phyloP scores from a whole-genome alignment of 1,284 basidiomycete species.

The Moesziomyces sp. region DNA sequence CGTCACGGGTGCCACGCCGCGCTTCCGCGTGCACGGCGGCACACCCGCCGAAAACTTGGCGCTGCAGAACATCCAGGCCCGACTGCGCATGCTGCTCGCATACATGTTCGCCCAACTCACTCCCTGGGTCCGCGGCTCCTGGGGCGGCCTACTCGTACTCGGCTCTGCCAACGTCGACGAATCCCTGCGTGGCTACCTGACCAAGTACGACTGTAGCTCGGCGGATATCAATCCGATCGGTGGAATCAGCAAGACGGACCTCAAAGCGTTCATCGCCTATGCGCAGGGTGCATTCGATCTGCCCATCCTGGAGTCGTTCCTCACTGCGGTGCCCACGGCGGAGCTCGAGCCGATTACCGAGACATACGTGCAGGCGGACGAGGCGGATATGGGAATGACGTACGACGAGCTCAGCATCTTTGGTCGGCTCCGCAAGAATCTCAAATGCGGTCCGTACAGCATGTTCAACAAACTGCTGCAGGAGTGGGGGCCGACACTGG shows the following conservation, averaged over 20 bases:
- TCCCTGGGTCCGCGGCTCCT: constrained; percentile 87
- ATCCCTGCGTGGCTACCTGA: constrained; percentile 94
- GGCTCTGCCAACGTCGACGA: constrained; percentile 99
- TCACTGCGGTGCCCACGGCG: constrained; percentile 90
- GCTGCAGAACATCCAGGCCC: constrained; percentile 96
- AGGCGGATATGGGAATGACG: constrained; percentile 94
- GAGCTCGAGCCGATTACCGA: constrained; percentile 96
- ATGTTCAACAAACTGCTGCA: constrained; percentile 94
- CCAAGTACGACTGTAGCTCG: constrained; percentile 87
- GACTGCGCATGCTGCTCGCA: constrained; percentile 93
- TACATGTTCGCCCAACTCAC: constrained; percentile 97
- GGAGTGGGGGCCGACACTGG: constrained; percentile 78
- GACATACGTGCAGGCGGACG: constrained; percentile 92
- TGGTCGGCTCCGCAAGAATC: constrained; percentile 91
- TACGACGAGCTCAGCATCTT: constrained; percentile 96
- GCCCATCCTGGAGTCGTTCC: constrained; percentile 83
- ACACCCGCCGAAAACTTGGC: constrained; percentile 89
- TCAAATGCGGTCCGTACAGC: constrained; percentile 96
- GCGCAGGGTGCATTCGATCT: constrained; percentile 82
- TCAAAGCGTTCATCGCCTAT: constrained; percentile 93
- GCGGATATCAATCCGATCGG: constrained; percentile 98
- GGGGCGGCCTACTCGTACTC: constrained; percentile 88
- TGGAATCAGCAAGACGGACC: constrained; percentile 94
- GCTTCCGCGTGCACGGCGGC: constrained; percentile 89
- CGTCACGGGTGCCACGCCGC: constrained; percentile 84